Evolutionary conservation across 2,329 filamentous ascomycete species (phyloP).

Genomic region (Trichoderma simmonsii): DNA sequence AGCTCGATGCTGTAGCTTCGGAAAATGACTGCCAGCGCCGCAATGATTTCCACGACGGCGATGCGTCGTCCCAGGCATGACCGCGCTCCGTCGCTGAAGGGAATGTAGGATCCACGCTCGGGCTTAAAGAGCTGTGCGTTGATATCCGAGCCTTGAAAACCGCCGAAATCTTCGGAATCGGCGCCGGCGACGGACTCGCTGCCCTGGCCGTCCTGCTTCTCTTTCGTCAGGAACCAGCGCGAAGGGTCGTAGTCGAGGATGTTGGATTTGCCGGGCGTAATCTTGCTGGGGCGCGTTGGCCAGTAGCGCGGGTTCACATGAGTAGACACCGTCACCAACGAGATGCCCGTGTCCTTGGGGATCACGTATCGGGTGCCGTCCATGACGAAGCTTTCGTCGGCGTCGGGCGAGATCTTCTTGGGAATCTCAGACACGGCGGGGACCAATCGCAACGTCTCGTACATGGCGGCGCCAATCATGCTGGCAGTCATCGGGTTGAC

Average conservation of each 20-base stretch:
- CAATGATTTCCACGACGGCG: slow-evolving; percentile 57
- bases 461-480: slow-evolving; percentile 71
- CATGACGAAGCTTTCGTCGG: slow-evolving; percentile 57
- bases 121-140: slow-evolving; percentile 60
- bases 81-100: slow-evolving; percentile 57
- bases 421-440: slow-evolving; percentile 71
- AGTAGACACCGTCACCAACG: slow-evolving; percentile 51
- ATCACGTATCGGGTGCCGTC: slow-evolving; percentile 57
- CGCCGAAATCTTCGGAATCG: slow-evolving; percentile 54
- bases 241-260: slow-evolving; percentile 68
- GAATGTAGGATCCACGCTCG: slow-evolving; percentile 53
- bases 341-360: slow-evolving; percentile 55
- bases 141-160: slow-evolving; percentile 59
- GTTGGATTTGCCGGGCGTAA: slow-evolving; percentile 48
- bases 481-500: slow-evolving; percentile 64
- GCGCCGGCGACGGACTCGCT: slow-evolving; percentile 30
- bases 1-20: slow-evolving; percentile 66
- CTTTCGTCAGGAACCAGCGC: slow-evolving; percentile 59
- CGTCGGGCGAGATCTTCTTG: slow-evolving; percentile 57
- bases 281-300: slow-evolving; percentile 53
- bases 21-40: slow-evolving; percentile 53
- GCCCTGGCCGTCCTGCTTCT: slow-evolving; percentile 29
- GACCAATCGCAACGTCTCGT: slow-evolving; percentile 71
- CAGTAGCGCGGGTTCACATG: slow-evolving; percentile 72
- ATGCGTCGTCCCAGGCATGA: slow-evolving; percentile 58